Conservation (phyloP, 73 alveolate genomes). For the Paraurostyla sp. region DNA sequence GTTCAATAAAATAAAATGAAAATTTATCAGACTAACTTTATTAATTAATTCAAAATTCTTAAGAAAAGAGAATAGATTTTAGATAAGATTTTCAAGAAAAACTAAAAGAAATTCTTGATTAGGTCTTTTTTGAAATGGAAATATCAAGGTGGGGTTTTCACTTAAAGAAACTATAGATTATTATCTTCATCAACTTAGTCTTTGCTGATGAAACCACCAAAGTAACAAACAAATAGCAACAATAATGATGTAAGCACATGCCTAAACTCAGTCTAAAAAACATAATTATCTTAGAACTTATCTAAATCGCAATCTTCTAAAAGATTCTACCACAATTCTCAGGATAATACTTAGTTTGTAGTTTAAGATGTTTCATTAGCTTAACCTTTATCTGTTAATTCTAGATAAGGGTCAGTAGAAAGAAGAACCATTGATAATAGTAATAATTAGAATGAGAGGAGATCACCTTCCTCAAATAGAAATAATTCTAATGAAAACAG, state of each 20-base stretch:
- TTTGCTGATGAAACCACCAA: neutral
- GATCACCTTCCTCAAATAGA: neutral
- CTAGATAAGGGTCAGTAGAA: neutral
- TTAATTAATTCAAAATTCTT: neutral
- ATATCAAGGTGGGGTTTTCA: neutral
- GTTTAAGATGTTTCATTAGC: neutral
- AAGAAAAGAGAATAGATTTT: neutral
- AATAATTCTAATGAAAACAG: conserved; percentile 2
- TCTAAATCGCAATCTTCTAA: neutral
- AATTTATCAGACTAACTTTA: neutral
- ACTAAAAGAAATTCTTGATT: too few species aligned
- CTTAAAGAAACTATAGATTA: neutral
- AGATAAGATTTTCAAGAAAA: neutral
- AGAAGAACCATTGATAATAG: too few species aligned
- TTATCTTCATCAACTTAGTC: neutral
- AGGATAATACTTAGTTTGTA: conserved; percentile 14
- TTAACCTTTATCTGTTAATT: neutral
- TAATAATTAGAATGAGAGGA: neutral
- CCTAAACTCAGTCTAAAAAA: neutral
- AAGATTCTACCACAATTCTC: neutral
- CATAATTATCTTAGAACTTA: neutral
- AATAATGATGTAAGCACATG: conserved; percentile 10
- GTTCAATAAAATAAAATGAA: neutral
- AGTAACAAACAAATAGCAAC: neutral
- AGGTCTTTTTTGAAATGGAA: neutral